phyloP scores from a whole-genome alignment of 1,139 yeast genomes.

The Candida sanyaensis region DNA sequence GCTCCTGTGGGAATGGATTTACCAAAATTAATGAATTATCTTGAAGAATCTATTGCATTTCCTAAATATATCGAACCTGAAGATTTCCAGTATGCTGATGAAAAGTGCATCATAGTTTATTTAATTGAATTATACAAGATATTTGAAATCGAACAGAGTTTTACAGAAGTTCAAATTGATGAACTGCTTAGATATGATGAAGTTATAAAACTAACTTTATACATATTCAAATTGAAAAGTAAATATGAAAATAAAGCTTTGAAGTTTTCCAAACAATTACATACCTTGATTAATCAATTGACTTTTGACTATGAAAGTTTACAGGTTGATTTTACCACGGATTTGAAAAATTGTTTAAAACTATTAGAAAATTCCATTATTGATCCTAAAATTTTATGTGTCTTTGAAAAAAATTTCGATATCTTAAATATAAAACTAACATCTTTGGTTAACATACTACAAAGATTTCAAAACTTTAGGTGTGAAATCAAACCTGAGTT shows the following conservation, averaged over 20 bases:
- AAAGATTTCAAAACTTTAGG: constrained; percentile 11
- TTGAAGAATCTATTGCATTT: constrained; percentile 46
- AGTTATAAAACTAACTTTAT: constrained; percentile 5
- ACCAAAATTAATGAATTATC: constrained; percentile 20
- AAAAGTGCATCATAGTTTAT: constrained; percentile 64
- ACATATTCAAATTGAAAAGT: constrained; percentile 24
- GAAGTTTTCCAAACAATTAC: constrained; percentile 29
- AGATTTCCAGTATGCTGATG: constrained; percentile 64
- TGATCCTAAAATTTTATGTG: neutral
- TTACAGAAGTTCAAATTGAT: constrained; percentile 3
- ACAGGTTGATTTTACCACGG: constrained; percentile 5
- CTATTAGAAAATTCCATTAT: neutral
- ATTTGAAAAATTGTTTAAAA: constrained; percentile 2
- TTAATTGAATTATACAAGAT: constrained; percentile 67
- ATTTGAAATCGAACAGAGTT: constrained; percentile 31
- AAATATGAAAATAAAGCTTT: constrained; percentile 34
- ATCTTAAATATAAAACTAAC: constrained; percentile 4
- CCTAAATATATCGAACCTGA: constrained; percentile 61
- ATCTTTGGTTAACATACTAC: constrained; percentile 4
- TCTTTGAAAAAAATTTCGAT: constrained; percentile 1
- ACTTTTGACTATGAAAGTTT: constrained; percentile 8
- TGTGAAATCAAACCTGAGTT: constrained; percentile 18
- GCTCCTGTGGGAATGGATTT: constrained; percentile 24
- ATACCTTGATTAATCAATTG: constrained; percentile 15
- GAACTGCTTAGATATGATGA: constrained; percentile 15